These are phyloP conservation scores for Tuber brumale DNA, from an alignment of 495 filamentous ascomycete genomes.

Conservation along the genomic window DNA sequence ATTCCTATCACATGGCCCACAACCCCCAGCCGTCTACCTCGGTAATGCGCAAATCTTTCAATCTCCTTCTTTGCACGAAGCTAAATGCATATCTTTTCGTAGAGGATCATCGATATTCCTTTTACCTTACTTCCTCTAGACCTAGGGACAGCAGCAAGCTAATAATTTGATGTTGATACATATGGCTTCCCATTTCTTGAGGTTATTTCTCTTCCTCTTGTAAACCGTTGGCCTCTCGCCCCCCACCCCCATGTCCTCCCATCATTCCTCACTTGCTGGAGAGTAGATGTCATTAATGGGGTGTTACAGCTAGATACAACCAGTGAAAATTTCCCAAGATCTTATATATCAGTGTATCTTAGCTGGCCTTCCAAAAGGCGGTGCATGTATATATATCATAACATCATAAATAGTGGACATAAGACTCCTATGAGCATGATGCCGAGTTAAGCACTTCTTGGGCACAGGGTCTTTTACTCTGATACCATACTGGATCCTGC, in stretches of 20 bases:
- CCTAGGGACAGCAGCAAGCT: no score
- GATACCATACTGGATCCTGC: no score
- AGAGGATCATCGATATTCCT: not conserved
- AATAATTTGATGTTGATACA: no score
- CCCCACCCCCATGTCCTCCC: not conserved
- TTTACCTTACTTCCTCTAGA: not conserved
- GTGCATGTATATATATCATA: not conserved
- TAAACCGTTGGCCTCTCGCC: not conserved
- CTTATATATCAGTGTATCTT: not conserved
- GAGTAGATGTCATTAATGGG: not conserved
- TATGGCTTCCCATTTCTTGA: not conserved
- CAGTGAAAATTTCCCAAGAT: not conserved
- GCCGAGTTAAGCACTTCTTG: not conserved
- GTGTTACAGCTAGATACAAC: not conserved
- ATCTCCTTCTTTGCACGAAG: not conserved
- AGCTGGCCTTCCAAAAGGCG: not conserved
- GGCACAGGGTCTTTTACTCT: not conserved
- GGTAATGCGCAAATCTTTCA: not conserved
- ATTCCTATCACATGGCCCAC: not conserved
- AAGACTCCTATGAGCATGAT: not conserved
- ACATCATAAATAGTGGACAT: not conserved
- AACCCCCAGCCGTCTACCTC: not conserved
- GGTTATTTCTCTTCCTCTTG: not conserved
- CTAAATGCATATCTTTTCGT: not conserved
- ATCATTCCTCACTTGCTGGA: not conserved